These are phyloP conservation scores for Candida taoyuanica DNA, from an alignment of 805 yeast species.

Conservation along the genomic window DNA sequence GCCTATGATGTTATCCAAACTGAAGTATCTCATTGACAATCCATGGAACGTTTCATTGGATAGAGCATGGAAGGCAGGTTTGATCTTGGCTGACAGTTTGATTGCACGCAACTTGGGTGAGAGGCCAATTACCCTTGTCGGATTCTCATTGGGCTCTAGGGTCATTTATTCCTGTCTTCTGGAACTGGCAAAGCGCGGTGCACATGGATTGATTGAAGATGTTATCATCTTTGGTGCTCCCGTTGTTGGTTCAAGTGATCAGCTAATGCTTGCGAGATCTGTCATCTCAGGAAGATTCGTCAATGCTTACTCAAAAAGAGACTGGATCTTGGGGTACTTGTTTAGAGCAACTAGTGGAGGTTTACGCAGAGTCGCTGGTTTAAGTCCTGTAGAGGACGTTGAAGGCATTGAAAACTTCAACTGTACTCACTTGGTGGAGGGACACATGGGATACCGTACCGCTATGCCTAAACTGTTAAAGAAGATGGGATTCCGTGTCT, in stretches of 20 bases:
- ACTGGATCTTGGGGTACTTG: slow-evolving; percentile 93
- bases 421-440: slow-evolving; percentile 82
- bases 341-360: slow-evolving; percentile 97
- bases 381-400: slow-evolving; percentile 64
- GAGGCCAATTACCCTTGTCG: slow-evolving; percentile 87
- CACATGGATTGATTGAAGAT: slow-evolving; percentile 83
- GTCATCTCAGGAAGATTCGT: slow-evolving; percentile 87
- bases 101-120: slow-evolving; percentile 85
- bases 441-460: slow-evolving; percentile 96
- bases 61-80: slow-evolving; percentile 96
- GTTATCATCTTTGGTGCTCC: slow-evolving; percentile 89
- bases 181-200: slow-evolving; percentile 81
- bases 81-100: slow-evolving; percentile 84
- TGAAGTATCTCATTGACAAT: slow-evolving; percentile 85
- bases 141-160: slow-evolving; percentile 91
- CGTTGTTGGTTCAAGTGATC: slow-evolving; percentile 71
- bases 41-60: slow-evolving; percentile 98
- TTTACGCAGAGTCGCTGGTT: slow-evolving; percentile 82
- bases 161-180: slow-evolving; percentile 85
- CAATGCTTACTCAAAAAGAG: slow-evolving; percentile 86
- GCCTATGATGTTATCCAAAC: slow-evolving; percentile 86
- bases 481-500: slow-evolving; percentile 69
- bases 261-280: slow-evolving; percentile 70
- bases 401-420: slow-evolving; percentile 79
- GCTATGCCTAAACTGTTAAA: slow-evolving; percentile 82